Conservation (phyloP, 768 basidiomycete genomes). For the Russula emetica region DNA sequence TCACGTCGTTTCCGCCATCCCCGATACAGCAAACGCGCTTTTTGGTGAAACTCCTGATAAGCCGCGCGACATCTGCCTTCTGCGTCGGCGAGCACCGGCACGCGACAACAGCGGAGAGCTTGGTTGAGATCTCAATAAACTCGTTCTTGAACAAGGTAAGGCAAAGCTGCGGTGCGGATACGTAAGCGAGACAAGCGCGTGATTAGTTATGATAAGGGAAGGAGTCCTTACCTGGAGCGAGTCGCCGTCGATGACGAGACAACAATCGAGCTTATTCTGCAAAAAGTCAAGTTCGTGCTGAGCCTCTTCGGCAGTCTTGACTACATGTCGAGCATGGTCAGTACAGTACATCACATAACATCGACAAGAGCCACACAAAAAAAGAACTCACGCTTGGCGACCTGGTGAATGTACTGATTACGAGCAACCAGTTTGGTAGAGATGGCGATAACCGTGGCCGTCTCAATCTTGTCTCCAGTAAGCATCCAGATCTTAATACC, state of each 20-base stretch:
- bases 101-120: conserved; percentile 92
- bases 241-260: conserved; percentile 96
- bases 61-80: conserved; percentile 93
- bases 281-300: conserved; percentile 89
- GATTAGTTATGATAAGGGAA: background rate
- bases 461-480: conserved; percentile 99
- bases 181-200: background rate
- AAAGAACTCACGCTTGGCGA: conserved; percentile 70
- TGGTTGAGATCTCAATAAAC: conserved; percentile 94
- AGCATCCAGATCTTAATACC: conserved; percentile 99
- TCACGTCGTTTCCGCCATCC: conserved; percentile 98
- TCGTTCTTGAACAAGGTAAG: conserved; percentile 86
- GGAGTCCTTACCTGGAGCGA: conserved; percentile 69
- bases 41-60: conserved; percentile 85
- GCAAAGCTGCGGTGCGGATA: conserved; percentile 58
- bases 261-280: conserved; percentile 92
- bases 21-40: conserved; percentile 99
- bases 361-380: background rate
- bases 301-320: conserved; percentile 78
- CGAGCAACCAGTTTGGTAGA: conserved; percentile 94
- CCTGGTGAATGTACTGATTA: conserved; percentile 96
- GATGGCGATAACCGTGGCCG: conserved; percentile 95
- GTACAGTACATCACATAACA: background rate
- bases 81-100: conserved; percentile 98
- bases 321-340: conserved; percentile 40